Percentiles rank a stretch among this genome's conserved stretches.
Conservation (phyloP, 805 yeast genomes). For the Yarrowia keelungensis region DNA sequence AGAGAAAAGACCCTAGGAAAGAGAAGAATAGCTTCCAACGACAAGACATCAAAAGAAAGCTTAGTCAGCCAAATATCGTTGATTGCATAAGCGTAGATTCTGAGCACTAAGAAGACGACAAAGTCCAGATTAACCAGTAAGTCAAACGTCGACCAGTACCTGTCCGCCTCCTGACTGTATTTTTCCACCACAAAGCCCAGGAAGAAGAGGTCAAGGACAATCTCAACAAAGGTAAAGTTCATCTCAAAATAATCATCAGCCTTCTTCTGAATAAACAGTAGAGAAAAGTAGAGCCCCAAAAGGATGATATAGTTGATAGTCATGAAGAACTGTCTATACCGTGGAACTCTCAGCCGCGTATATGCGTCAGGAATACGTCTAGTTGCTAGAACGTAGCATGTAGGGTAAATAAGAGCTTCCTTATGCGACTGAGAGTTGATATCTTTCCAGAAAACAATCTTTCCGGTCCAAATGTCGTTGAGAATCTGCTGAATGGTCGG, state of each 20-base stretch:
- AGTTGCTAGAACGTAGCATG: background rate
- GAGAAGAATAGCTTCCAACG: slow-evolving; percentile 5
- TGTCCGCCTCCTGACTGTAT: slow-evolving; percentile 4
- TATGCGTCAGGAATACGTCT: slow-evolving; percentile 20
- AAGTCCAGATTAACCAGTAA: slow-evolving; percentile 20
- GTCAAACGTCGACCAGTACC: slow-evolving; percentile 30
- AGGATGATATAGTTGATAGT: slow-evolving; percentile 18
- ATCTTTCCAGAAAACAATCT: slow-evolving; percentile 50
- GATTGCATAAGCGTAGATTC: slow-evolving; percentile 8
- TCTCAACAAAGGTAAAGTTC: slow-evolving; percentile 12
- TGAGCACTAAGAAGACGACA: slow-evolving; percentile 8
- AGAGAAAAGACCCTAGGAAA: slow-evolving; percentile 9
- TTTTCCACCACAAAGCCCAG: slow-evolving; percentile 26
- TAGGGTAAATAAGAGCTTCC: slow-evolving; percentile 42
- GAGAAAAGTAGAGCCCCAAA: slow-evolving; percentile 6
- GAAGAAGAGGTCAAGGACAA: slow-evolving; percentile 12
- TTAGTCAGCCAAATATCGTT: slow-evolving; percentile 16
- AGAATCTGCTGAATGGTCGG: slow-evolving; percentile 47
- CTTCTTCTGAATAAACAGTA: slow-evolving; percentile 16
- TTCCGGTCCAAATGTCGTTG: slow-evolving; percentile 48
- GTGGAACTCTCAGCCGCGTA: slow-evolving; percentile 12
- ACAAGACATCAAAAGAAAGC: slow-evolving; percentile 10
- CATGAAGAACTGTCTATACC: slow-evolving; percentile 16
- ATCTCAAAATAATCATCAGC: slow-evolving; percentile 16
- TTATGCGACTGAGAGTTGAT: slow-evolving; percentile 46